Evolutionary conservation across 2,329 filamentous ascomycete genomes (phyloP), one percentile per base, ranked within the genome.

Genomic region (Sphaceloma murrayae): DNA sequence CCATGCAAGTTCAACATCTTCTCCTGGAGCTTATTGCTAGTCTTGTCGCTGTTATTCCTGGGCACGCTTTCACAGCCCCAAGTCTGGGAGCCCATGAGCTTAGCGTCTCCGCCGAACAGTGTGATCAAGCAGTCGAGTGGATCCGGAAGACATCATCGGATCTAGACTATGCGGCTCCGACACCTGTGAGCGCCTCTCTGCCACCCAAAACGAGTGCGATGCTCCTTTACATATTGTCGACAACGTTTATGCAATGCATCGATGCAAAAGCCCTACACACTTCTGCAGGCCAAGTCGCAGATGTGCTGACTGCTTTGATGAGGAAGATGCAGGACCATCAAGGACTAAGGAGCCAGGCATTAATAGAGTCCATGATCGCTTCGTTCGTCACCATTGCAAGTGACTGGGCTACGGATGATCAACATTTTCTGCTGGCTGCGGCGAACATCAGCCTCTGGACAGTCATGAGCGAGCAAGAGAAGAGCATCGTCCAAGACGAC

Each of bases 41-140:
- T 2, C 56, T 67, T 24, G 49, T 65, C 14, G 56, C 62, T 26
- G 53, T 58, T 11, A 52, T 65, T 16, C 64, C 64, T 11, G 38
- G 38, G 2, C 44, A 51, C 16, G 49, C 52, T 6, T 40, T 40
- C 36, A 27, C 18, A 8, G 36, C 27, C 7, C 14, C 22, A 9
- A 24, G n/a, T 3, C 6, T 40, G 7, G 36, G 36, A 3, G 13
- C 24, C 7, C 7, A 14, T 10, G 5, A 5, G 2, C 26, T 7
- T 29, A 6, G 13, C 24, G 14, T 40, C 22, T 18, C 24, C 9
- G 13, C 33, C 4, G 33, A 29, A 2, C 26, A 26, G 4, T 39
- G 32, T 33, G 11, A n/a, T 5, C 9, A 13, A 2, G 32, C 46
- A 1, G 46, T 45, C 10, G 36, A 47, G 8, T n/a, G 19, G 10